Conservation (phyloP, 2,329 filamentous ascomycete species). For the Neonectria faginata region DNA sequence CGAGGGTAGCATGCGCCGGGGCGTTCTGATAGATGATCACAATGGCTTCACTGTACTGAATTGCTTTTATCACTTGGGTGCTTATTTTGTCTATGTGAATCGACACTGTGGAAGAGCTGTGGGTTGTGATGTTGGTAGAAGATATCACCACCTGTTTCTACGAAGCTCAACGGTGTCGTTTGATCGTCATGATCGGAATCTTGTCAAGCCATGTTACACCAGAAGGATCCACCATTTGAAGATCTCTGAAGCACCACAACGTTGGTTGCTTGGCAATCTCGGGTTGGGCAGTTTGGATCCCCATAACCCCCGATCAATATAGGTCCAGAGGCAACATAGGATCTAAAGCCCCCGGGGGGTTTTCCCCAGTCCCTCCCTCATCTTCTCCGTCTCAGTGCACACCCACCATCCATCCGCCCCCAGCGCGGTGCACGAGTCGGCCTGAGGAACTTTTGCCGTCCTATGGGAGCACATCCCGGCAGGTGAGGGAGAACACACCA, state of each 20-base stretch:
- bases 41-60: slow-evolving; percentile 37
- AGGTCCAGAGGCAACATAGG: not conserved
- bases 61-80: slow-evolving; percentile 13
- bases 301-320: not conserved
- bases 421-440: not conserved
- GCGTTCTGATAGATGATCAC: slow-evolving; percentile 47
- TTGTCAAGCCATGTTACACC: not conserved
- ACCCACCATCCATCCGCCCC: not conserved
- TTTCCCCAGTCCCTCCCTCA: not conserved
- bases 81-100: not conserved
- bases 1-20: slow-evolving; percentile 44
- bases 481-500: not conserved
- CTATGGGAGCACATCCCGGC: slow-evolving; percentile 13
- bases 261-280: not conserved
- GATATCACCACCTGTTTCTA: not conserved
- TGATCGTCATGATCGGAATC: not conserved
- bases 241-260: not conserved
- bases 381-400: not conserved
- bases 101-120: not conserved
- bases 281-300: not conserved
- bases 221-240: not conserved
- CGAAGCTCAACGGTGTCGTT: not conserved
- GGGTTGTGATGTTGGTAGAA: not conserved
- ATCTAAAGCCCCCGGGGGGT: not conserved
- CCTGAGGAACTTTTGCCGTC: slow-evolving; percentile 20